phyloP scores from a whole-genome alignment of 2,329 filamentous ascomycete genomes.

The Fusarium domesticum region DNA sequence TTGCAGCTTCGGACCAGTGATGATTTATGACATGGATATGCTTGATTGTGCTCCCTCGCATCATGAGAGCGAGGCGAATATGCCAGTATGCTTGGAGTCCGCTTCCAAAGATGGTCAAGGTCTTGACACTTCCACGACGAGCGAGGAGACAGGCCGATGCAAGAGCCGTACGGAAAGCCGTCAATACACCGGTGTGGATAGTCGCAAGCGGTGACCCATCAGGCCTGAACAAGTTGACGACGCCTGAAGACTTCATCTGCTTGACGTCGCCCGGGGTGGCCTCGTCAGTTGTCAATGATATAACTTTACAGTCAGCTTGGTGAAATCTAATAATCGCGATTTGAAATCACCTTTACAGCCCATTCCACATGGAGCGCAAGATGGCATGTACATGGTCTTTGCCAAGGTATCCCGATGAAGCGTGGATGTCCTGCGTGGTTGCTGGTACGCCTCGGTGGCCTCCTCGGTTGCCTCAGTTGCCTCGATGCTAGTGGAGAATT shows the following conservation, averaged over 20 bases:
- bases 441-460: constrained; percentile 49
- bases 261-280: constrained; percentile 28
- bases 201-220: constrained; percentile 63
- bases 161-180: constrained; percentile 76
- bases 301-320: constrained; percentile 44
- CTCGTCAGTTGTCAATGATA: constrained; percentile 55
- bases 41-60: constrained; percentile 68
- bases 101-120: constrained; percentile 79
- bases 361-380: constrained; percentile 59
- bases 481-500: constrained; percentile 58
- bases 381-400: constrained; percentile 73
- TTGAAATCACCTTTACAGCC: constrained; percentile 59
- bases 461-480: no score
- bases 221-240: constrained; percentile 65
- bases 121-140: constrained; percentile 67
- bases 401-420: constrained; percentile 47
- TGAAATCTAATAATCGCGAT: neutral
- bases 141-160: constrained; percentile 64
- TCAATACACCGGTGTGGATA: constrained; percentile 70
- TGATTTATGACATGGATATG: constrained; percentile 83
- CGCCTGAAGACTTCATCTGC: constrained; percentile 56
- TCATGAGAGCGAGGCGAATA: constrained; percentile 74
- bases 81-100: constrained; percentile 96
- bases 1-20: constrained; percentile 58
- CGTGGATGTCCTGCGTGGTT: constrained; percentile 53